phyloP scores from a whole-genome alignment of 1,284 basidiomycete genomes.

The Anthracocystis walkeri region DNA sequence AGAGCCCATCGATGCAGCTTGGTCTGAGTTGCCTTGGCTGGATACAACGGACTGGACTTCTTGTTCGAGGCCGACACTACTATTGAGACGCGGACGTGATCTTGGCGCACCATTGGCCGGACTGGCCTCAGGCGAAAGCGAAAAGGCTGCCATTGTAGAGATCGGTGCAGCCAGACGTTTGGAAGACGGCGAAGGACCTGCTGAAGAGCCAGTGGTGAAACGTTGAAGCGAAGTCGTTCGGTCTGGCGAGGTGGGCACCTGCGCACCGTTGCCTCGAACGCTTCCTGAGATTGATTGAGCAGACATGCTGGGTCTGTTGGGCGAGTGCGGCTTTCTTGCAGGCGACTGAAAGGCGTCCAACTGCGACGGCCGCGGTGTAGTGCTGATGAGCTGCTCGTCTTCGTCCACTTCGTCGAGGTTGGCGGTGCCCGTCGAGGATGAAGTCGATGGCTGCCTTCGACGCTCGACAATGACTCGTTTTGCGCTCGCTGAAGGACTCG shows the following conservation, averaged over 20 bases:
- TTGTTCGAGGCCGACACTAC: constrained; percentile 45
- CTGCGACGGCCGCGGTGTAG: constrained; percentile 28
- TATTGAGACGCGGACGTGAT: constrained; percentile 22
- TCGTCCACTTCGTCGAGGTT: constrained; percentile 22
- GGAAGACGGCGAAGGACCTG: constrained; percentile 5
- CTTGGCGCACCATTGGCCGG: constrained; percentile 1
- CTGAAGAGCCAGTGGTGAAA: constrained; percentile 4
- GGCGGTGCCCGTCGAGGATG: constrained; percentile 16
- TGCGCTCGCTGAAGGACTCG: constrained; percentile 6
- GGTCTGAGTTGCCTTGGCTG: not conserved
- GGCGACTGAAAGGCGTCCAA: constrained; percentile 16
- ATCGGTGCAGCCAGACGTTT: constrained; percentile 13
- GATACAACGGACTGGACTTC: constrained; percentile 26
- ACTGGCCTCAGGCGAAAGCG: constrained; percentile 10
- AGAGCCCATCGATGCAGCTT: constrained; percentile 18
- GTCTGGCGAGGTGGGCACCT: constrained; percentile 36
- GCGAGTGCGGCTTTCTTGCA: constrained; percentile 10
- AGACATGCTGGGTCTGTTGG: constrained; percentile 2
- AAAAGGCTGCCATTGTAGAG: constrained; percentile 22
- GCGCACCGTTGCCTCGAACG: constrained; percentile 4
- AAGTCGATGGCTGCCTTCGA: constrained; percentile 16
- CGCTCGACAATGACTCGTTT: constrained; percentile 44
- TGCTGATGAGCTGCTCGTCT: constrained; percentile 11
- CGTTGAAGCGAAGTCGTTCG: constrained; percentile 42
- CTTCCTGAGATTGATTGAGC: constrained; percentile 1